Base-by-base conservation (phyloP, 768 basidiomycete genomes). In the Lactarius hatsudake region DNA sequence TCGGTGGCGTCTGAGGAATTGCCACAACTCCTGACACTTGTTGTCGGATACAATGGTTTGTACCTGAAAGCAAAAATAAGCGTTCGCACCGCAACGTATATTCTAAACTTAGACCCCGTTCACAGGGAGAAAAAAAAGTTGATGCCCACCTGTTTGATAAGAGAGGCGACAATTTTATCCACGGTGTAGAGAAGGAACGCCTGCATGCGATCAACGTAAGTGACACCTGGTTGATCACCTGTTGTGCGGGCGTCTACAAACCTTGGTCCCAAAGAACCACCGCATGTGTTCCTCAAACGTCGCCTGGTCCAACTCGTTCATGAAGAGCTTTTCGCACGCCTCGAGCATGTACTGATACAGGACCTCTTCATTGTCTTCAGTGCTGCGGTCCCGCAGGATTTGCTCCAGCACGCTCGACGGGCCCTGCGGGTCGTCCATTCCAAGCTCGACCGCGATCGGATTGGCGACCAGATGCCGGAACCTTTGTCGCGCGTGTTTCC, bases 221-320 rank as follows among this genome's bases (percentile, higher is more conserved):
- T 34, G 38, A 57, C 48, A 51, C 48, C 45, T 13, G 36, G 56
- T 20, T 23, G 36, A 18, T 17, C 51, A 53, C 30, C 32, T 23
- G n/a, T n/a, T 53, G 45, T 68, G 48, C 18, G 51, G 58, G 62
- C 82, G 69, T 5, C 53, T 40, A 64, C 72, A 13, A 59, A 90
- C 90, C 84, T 88, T 89, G 68, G 87, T 93, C 38, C 93, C 91
- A 79, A 94, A 95, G 79, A 96, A 91, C 86, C 93, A 93, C 70
- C 97, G 81, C 87, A 98, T 87, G 73, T 94, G 93, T 75, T 98
- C 97, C 76, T 98, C 96, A 73, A 95, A 98, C 26, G 88, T 86
- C n/a, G 84, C 79, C 74, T 90, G 91, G 76, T 98, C 97, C 67
- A 98, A 82, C 74, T 98, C 96, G 69, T 86, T 89, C 72, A 94